Evolutionary conservation across 805 yeast species (phyloP), one percentile per base, ranked within the genome.

Genomic region (Monosporozyma yasuniensis): DNA sequence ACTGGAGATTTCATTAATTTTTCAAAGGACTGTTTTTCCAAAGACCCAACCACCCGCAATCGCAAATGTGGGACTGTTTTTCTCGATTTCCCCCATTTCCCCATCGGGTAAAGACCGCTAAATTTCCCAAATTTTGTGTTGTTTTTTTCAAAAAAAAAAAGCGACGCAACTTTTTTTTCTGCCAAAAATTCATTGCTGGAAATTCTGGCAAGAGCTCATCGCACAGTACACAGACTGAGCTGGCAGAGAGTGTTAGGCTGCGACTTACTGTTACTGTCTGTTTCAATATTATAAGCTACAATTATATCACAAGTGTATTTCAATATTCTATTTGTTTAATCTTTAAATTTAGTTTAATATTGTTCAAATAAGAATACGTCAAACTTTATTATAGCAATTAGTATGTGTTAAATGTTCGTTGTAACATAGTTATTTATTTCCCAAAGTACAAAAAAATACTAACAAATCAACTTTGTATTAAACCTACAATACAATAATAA

Each of bases 341-440:
- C 14, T 21, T 21, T 22, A 5, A 9, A 5, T 14, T 14, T 21
- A 18, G 9, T 14, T 14, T 21, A 18, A 12, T 5, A 21, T 11
- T 14, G 9, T 19, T 19, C 21, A 14, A 22, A 21, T 18, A 39
- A 39, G 25, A 21, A 39, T 14, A 12, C 42, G 42, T 39, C 42
- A 39, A 39, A 39, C 42, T 19, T 39, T 39, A 39, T 39, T 39
- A 39, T 39, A 39, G 42, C 42, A 39, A 39, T 18, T 21, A 39
- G 42, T 39, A 39, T 39, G 42, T 39, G 42, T 39, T 35, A 35
- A 35, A 25, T 25, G 27, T 32, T n/a, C n/a, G n/a, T n/a, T n/a
- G n/a, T n/a, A n/a, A n/a, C n/a, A n/a, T n/a, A n/a, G 35, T 14
- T 32, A 32, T 32, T 32, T 32, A 7, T 7, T 12, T n/a, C 35